Base-by-base conservation (phyloP, 805 yeast genomes). In the Candida sanyiensis region DNA sequence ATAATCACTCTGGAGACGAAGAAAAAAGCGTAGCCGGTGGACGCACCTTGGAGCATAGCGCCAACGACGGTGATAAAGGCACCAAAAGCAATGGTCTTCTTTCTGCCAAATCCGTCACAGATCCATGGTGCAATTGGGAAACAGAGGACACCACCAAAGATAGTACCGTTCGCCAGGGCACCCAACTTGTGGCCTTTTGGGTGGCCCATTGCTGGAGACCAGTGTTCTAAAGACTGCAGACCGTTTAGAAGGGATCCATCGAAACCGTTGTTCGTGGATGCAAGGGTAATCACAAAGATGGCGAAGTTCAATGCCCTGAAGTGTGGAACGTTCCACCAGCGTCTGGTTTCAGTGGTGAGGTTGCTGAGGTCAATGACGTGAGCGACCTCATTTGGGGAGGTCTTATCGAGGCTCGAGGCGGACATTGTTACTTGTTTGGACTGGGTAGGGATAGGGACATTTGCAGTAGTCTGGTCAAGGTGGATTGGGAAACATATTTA, bases 201-300 rank as follows among this genome's bases (percentile, higher is more conserved):
- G 38, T 57, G 40, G 20, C 66, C 63, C 54, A 72, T 63, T 29
- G 57, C 57, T 5, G 49, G 37, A 17, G 49, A 47, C 73, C 76
- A 73, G 16, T 47, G 38, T 2, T 43, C 34, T 40, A 70, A 54
- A 7, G 71, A 56, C 44, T 73, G 77, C 39, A 72, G 57, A 24
- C 72, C 74, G 47, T 73, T 72, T 49, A 73, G 54, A 66, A 73
- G 61, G n/a, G 69, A 64, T 37, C 70, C 71, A 57, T 69, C 74
- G 42, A 59, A 70, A 38, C 74, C 73, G 38, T 54, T 64, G 46
- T 67, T 69, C 28, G 74, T 64, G 4, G 77, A 64, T 22, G 72
- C 59, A 28, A 72, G 49, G 16, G 75, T 63, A 40, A 66, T 59
- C n/a, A 68, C 49, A 25, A 69, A 56, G 29, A 72, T 51, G 6